Base-by-base conservation (phyloP, 2,329 filamentous ascomycete species). In the Talaromyces islandicus region DNA sequence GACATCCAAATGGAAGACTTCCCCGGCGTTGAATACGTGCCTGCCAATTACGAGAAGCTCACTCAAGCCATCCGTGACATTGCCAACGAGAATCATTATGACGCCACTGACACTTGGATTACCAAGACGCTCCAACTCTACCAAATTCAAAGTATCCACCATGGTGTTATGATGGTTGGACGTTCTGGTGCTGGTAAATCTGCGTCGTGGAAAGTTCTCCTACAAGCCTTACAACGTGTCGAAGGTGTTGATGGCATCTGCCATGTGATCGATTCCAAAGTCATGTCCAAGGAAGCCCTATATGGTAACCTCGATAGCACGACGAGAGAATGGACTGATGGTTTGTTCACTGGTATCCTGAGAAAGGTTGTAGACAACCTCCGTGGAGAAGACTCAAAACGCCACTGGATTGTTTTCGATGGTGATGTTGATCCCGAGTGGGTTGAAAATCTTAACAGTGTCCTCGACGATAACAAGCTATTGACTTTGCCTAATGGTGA, bases 131-230 rank as follows among this genome's bases (percentile, higher is more conserved):
- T 99, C 9, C 94, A 99, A 74, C 84, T 99, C 2, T 97, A 96
- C 73, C 94, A 99, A 74, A 99, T 99, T 64, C 94, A 97, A 75
- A 90, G 88, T 65, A 92, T 99, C 61, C 94, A 99, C 70, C 94
- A 99, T 68, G 94, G 94, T 88, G 94, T 99, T 29, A 99, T 99
- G 95, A 97, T 99, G 94, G 94, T 99, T 10, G 94, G 94, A 64
- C 92, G 91, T 70, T 97, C 95, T 30, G 94, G 95, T n/a, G 89
- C 93, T 52, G 95, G 95, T 71, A 99, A 99, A 78, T 97, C 94
- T 46, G 87, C 90, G 1, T 90, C 94, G 5, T 99, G 95, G 94
- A 92, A 90, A 70, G 86, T 96, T 48, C 82, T 99, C 56, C 83
- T 99, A 21, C 90, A 95, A 69, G 94, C 95, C 17, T 78, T 99